These are phyloP conservation scores for Ogataea saltuana DNA, from an alignment of 805 yeast species.

Conservation along the genomic window DNA sequence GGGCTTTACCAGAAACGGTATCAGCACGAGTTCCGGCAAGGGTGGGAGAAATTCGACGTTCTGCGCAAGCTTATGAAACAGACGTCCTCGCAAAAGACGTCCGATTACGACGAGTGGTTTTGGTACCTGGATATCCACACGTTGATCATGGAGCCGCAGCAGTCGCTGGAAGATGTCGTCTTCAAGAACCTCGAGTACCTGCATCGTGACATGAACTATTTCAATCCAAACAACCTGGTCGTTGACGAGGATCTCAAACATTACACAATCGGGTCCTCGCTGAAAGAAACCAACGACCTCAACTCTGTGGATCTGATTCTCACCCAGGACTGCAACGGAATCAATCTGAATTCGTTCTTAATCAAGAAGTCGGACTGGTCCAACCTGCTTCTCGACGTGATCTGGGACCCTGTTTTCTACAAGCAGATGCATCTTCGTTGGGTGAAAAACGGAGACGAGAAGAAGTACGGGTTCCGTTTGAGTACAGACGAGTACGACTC, in stretches of 20 bases:
- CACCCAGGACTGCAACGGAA: conserved; percentile 45
- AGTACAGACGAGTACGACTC: conserved; percentile 30
- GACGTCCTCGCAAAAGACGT: conserved; percentile 27
- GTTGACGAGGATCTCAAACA: conserved; percentile 33
- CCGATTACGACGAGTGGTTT: conserved; percentile 38
- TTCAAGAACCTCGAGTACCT: conserved; percentile 35
- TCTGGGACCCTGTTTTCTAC: conserved; percentile 46
- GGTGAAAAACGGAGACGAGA: conserved; percentile 28
- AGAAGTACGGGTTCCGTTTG: conserved; percentile 32
- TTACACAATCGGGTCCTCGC: conserved; percentile 23
- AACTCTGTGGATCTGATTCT: conserved; percentile 40
- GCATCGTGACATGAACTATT: conserved; percentile 36
- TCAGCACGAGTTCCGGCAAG: conserved; percentile 50
- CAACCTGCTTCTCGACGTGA: conserved; percentile 36
- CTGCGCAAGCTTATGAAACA: conserved; percentile 39
- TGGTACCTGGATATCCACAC: conserved; percentile 45
- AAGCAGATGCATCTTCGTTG: conserved; percentile 37
- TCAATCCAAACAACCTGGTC: conserved; percentile 38
- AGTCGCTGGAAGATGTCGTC: conserved; percentile 37
- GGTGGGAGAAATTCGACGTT: conserved; percentile 45
- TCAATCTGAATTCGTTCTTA: conserved; percentile 42
- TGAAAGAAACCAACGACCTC: conserved; percentile 26
- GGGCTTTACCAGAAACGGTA: conserved; percentile 46
- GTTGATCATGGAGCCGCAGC: conserved; percentile 42
- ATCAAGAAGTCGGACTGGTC: conserved; percentile 42